These are phyloP conservation scores for Fragilaria radians DNA, from an alignment of 108 stramenopile species.

Conservation along the genomic window DNA sequence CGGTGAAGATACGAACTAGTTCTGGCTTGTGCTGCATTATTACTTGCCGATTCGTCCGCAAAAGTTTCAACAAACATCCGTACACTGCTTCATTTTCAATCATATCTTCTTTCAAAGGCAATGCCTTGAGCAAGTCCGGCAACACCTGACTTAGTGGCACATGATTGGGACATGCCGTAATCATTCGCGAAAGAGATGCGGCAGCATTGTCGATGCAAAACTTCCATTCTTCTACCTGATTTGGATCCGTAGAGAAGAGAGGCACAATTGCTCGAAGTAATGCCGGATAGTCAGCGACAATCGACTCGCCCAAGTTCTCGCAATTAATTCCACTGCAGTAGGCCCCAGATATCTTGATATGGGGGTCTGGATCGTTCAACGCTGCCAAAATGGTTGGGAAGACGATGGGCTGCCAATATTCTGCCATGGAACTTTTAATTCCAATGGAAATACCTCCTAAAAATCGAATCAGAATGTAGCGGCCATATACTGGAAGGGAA, in stretches of 20 bases:
- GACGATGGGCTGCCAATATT: constrained; percentile 80
- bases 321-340: constrained; percentile 89
- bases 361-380: constrained; percentile 76
- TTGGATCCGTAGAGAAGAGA: constrained; percentile 65
- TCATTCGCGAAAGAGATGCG: constrained; percentile 88
- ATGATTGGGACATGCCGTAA: constrained; percentile 75
- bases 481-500: constrained; percentile 81
- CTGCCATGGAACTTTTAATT: constrained; percentile 56
- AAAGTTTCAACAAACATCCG: constrained; percentile 82
- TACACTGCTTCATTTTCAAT: constrained; percentile 95
- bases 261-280: constrained; percentile 80
- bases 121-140: constrained; percentile 70
- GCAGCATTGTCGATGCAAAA: constrained; percentile 90
- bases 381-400: constrained; percentile 72
- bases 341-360: constrained; percentile 89
- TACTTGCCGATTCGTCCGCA: constrained; percentile 81
- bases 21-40: constrained; percentile 58
- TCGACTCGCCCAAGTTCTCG: constrained; percentile 64
- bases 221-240: constrained; percentile 56
- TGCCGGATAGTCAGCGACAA: constrained; percentile 49
- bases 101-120: constrained; percentile 92
- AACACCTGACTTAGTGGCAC: constrained; percentile 87
- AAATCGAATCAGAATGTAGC: constrained; percentile 94
- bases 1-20: constrained; percentile 58
- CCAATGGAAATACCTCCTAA: constrained; percentile 91